phyloP scores from a whole-genome alignment of 257 asterid species.

The Capsicum chinense region DNA sequence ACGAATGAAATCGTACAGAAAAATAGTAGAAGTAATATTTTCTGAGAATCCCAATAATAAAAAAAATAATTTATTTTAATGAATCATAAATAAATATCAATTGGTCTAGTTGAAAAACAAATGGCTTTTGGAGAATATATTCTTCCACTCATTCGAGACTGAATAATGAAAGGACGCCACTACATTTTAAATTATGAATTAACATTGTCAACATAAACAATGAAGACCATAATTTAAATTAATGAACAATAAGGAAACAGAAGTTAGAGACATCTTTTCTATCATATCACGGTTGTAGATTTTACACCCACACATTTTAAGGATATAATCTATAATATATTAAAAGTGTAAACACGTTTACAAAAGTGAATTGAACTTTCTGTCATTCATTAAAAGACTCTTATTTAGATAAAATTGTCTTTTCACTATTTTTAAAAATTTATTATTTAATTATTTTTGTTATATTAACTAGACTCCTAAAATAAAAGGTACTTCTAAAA shows the following conservation, averaged over 20 bases:
- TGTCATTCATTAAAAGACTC: no score
- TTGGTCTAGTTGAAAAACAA: neutral
- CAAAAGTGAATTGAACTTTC: no score
- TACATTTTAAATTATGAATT: neutral
- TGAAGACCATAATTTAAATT: neutral
- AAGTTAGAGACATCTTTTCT: neutral
- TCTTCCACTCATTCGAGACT: constrained; percentile 6
- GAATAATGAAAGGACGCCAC: neutral
- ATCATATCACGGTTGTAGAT: neutral
- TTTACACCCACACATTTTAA: neutral
- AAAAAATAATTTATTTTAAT: neutral
- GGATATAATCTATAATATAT: neutral
- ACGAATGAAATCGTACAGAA: neutral
- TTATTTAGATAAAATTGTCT: no score
- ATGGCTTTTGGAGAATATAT: neutral
- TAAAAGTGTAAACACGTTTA: no score
- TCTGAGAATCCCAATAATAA: neutral
- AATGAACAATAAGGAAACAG: neutral
- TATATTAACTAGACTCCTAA: no score
- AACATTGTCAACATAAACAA: neutral
- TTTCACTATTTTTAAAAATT: no score
- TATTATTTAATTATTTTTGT: no score
- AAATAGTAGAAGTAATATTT: neutral
- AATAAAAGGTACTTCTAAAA: no score
- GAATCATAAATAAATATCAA: neutral